phyloP scores from a whole-genome alignment of 2,329 filamentous ascomycete species.

The Aureobasidium pullulans region DNA sequence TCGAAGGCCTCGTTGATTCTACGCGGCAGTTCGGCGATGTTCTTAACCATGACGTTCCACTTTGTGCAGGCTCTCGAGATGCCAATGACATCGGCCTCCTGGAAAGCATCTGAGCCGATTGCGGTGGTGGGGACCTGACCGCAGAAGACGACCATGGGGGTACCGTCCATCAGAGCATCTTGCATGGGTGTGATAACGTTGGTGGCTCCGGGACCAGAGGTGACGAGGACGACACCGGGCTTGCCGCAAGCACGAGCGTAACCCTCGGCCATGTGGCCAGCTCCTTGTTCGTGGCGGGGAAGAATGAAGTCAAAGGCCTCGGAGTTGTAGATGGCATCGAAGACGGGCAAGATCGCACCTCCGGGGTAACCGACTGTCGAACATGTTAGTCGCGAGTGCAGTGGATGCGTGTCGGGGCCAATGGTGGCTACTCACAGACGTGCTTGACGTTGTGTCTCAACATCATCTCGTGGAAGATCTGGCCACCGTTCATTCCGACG shows the following conservation, averaged over 20 bases:
- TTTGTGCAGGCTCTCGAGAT: conserved; percentile 95
- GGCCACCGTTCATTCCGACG: conserved; percentile 88
- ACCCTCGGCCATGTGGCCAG: conserved; percentile 96
- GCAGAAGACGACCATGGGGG: conserved; percentile 89
- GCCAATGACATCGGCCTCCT: conserved; percentile 89
- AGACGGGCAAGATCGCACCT: conserved; percentile 93
- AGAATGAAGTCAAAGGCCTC: conserved; percentile 94
- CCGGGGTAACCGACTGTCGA: conserved; percentile 64
- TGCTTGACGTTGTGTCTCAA: conserved; percentile 85
- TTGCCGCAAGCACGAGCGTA: conserved; percentile 91
- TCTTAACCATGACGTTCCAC: conserved; percentile 99
- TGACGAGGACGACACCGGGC: conserved; percentile 92
- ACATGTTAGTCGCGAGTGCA: background rate
- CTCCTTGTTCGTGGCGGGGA: conserved; percentile 92
- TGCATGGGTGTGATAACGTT: conserved; percentile 97
- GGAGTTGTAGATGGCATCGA: conserved; percentile 98
- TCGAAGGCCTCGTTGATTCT: conserved; percentile 98
- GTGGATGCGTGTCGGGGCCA: background rate
- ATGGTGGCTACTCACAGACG: conserved; percentile 62
- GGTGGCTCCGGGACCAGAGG: conserved; percentile 90
- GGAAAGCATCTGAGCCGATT: conserved; percentile 94
- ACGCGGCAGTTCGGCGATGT: conserved; percentile 81
- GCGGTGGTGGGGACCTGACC: conserved; percentile 86
- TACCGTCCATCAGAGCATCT: conserved; percentile 90
- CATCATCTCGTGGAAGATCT: conserved; percentile 99